Evolutionary conservation across 2,329 filamentous ascomycete species (phyloP).

Genomic region (Paraconiothyrium sp.): DNA sequence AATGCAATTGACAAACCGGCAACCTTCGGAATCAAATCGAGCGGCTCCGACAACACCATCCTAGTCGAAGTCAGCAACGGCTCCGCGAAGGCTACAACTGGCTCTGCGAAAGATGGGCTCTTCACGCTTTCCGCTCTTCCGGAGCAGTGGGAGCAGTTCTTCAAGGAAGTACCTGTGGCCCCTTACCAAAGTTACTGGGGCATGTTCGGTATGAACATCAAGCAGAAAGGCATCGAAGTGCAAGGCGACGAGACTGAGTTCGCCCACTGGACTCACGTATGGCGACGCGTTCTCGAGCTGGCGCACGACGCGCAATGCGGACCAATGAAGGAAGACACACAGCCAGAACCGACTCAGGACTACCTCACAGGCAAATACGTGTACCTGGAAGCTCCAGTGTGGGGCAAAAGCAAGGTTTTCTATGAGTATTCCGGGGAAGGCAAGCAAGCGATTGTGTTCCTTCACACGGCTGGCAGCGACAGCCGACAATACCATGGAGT

Average conservation of each 20-base stretch:
- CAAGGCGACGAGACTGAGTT: slow-evolving; percentile 58
- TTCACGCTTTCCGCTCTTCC: slow-evolving; percentile 55
- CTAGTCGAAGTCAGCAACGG: slow-evolving; percentile 46
- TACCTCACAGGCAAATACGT: slow-evolving; percentile 59
- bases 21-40: slow-evolving; percentile 50
- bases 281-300: slow-evolving; percentile 59
- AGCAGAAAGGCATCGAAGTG: slow-evolving; percentile 59
- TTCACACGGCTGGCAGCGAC: slow-evolving; percentile 59
- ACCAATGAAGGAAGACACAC: slow-evolving; percentile 52
- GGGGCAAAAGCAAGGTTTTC: slow-evolving; percentile 61
- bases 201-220: slow-evolving; percentile 60
- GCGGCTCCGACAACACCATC: slow-evolving; percentile 43
- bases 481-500: slow-evolving; percentile 62
- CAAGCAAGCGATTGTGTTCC: slow-evolving; percentile 57
- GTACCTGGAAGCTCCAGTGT: slow-evolving; percentile 57
- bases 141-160: slow-evolving; percentile 59
- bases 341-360: slow-evolving; percentile 51
- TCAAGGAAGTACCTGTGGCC: slow-evolving; percentile 54
- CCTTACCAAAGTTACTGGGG: slow-evolving; percentile 60
- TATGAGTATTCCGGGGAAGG: slow-evolving; percentile 60
- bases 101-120: slow-evolving; percentile 42
- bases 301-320: slow-evolving; percentile 59
- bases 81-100: slow-evolving; percentile 37
- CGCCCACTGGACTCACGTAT: slow-evolving; percentile 58
- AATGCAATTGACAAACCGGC: slow-evolving; percentile 44